Evolutionary conservation across 192 early-diverging fungal genomes (phyloP).

Genomic region (Mortierella antarctica): DNA sequence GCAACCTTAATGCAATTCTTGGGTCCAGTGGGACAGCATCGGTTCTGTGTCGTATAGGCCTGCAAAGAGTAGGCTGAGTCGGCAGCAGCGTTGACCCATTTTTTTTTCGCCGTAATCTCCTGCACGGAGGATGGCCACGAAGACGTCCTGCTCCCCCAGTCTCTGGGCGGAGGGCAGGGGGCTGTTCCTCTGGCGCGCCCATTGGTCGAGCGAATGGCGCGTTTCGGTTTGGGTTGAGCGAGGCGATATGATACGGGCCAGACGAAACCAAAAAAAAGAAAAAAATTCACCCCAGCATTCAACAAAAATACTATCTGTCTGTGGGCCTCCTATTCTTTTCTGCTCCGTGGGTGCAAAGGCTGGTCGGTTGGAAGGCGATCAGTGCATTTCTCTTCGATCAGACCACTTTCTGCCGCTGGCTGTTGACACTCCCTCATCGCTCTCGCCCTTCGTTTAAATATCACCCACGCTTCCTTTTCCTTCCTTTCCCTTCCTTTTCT

Average conservation of each 20-base stretch:
- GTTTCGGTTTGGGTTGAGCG: not conserved
- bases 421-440: not conserved
- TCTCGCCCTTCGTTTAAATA: conserved; percentile 10
- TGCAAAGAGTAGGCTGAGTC: too few species aligned
- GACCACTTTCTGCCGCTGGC: not conserved
- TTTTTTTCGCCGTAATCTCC: too few species aligned
- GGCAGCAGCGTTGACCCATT: too few species aligned
- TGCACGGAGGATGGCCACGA: too few species aligned
- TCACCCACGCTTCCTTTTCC: not conserved
- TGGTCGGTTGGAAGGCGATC: not conserved
- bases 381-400: conserved; percentile 2
- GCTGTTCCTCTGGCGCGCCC: not conserved
- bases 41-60: too few species aligned
- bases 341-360: conserved; percentile 4
- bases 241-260: not conserved
- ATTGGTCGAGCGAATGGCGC: conserved; percentile 3
- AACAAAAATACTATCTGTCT: too few species aligned
- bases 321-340: not conserved
- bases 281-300: conserved; percentile 2
- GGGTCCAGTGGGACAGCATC: too few species aligned
- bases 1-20: too few species aligned
- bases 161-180: too few species aligned
- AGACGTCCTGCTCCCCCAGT: too few species aligned
- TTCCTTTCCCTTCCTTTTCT: not conserved
- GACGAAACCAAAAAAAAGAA: not conserved